phyloP scores from a whole-genome alignment of 2,329 filamentous ascomycete species.

The Penicillium janthinellum region DNA sequence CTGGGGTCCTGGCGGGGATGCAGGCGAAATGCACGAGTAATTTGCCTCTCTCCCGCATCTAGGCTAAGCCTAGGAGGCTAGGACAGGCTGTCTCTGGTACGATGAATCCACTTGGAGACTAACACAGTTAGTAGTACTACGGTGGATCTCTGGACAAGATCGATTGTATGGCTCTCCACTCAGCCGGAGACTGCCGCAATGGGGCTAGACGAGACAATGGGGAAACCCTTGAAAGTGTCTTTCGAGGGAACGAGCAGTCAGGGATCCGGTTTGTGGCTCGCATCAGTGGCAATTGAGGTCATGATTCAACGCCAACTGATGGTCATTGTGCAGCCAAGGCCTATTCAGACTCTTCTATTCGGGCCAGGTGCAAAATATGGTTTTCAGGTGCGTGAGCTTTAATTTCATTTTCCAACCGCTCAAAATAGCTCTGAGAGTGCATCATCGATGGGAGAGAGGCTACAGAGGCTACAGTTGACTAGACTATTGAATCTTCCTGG shows the following conservation, averaged over 20 bases:
- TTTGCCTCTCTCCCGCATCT: neutral
- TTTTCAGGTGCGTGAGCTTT: neutral
- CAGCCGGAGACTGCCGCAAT: slow-evolving; percentile 2
- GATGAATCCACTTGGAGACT: neutral
- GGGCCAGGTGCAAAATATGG: neutral
- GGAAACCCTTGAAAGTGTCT: neutral
- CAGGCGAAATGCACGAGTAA: neutral
- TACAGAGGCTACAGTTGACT: neutral
- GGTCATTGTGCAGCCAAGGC: neutral
- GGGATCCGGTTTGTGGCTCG: neutral
- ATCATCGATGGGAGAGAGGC: neutral
- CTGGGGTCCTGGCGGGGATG: slow-evolving; percentile 6
- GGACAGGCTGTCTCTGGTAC: neutral
- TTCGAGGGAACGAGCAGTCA: neutral
- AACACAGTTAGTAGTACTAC: neutral
- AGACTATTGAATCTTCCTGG: neutral
- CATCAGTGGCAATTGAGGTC: neutral
- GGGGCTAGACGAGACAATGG: neutral
- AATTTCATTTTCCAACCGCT: neutral
- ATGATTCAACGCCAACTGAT: neutral
- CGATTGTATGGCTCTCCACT: neutral
- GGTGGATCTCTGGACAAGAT: neutral
- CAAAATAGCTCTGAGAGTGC: neutral
- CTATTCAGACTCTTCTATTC: neutral
- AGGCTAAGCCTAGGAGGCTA: neutral